Base-by-base conservation (phyloP, 352 stramenopile species). In the Globisporangium polare region DNA sequence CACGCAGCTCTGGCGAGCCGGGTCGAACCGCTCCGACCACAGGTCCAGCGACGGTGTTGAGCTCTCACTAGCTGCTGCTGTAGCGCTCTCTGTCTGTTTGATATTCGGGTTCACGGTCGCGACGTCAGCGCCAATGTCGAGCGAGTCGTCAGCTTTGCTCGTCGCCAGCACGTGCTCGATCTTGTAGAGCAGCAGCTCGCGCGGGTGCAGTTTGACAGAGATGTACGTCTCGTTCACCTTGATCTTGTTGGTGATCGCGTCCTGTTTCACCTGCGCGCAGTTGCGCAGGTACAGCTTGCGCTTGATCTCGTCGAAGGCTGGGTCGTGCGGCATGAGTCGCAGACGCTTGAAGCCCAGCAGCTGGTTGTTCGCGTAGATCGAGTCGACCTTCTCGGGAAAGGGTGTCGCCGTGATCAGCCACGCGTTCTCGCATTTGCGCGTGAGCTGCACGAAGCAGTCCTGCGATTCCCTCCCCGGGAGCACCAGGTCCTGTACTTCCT, bases 331-430 rank as follows among this genome's bases (percentile, higher is more conserved):
- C 56, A 79, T 49, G 20, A 96, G 62, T 0, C 83, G 73, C 31
- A 96, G 63, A 2, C 85, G 66, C 59, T 90, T 90, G 51, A 96
- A 96, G 24, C 87, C 87, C 0, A 96, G 66, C 33, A 94, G 58
- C 60, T 96, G 85, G 62, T 96, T 92, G 62, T 96, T 96, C n/a
- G 87, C 87, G 52, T 94, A 94, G 49, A 96, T 91, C 24, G 78
- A 90, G 18, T 87, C 83, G 3, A 74, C 76, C 20, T 88, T 89
- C 20, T 85, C 80, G 0, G 87, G 85, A 33, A 96, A 95, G 12
- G 87, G 85, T 42, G 87, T 95, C 12, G 87, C 87, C 5, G 79
- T 93, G 58, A 95, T 90, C 50, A 95, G 69, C 87, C 87, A 95
- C 29, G 93, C 80, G 67, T 95, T 87, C 60, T 86, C 67, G 46